A percentile compares a stretch with the other conserved stretches of the same genome.
Evolutionary conservation across 208 protist species (phyloP).

Genomic region (Leishmania turanica): DNA sequence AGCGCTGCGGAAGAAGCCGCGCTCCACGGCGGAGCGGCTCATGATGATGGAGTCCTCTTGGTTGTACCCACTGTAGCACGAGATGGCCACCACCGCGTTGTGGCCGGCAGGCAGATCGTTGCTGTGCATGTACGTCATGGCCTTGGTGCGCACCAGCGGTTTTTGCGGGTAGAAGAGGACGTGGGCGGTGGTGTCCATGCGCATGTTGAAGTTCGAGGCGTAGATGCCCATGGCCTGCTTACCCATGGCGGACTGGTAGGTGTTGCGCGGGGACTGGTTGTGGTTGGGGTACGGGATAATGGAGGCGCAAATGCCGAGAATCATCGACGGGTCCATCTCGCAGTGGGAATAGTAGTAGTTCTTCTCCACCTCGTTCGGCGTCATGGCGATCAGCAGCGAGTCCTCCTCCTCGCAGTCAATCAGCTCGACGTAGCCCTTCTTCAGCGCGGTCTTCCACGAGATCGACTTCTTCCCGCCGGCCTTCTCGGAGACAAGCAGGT

Average conservation of each 20-base stretch:
- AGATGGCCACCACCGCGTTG: slow-evolving; percentile 99
- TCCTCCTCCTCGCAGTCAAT: slow-evolving; percentile 99
- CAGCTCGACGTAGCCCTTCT: slow-evolving; percentile 79
- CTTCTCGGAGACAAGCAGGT: slow-evolving; percentile 78
- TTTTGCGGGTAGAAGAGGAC: slow-evolving; percentile 98
- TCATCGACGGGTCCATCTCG: slow-evolving; percentile 91
- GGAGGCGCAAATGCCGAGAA: slow-evolving; percentile 92
- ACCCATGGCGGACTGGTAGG: slow-evolving; percentile 99
- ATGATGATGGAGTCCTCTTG: slow-evolving; percentile 99
- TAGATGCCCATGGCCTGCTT: slow-evolving; percentile 99
- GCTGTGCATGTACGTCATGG: slow-evolving; percentile 96
- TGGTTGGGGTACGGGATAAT: slow-evolving; percentile 99
- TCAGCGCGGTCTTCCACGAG: slow-evolving; percentile 71
- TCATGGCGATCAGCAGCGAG: slow-evolving; percentile 98
- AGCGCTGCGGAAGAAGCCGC: slow-evolving; percentile 96
- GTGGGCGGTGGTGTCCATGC: slow-evolving; percentile 99
- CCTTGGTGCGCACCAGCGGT: slow-evolving; percentile 96
- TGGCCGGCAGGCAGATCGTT: slow-evolving; percentile 98
- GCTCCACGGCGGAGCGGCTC: slow-evolving; percentile 97
- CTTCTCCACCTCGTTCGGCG: slow-evolving; percentile 58
- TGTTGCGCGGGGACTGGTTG: slow-evolving; percentile 99
- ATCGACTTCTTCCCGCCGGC: slow-evolving; percentile 73
- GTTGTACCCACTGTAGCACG: slow-evolving; percentile 99
- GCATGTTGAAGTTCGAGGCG: slow-evolving; percentile 95
- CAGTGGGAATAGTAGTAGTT: slow-evolving; percentile 90